Percentiles rank a stretch among this genome's conserved stretches.
These are phyloP conservation scores for Solanum etuberosum DNA, from an alignment of 257 asterid species.

Conservation along the genomic window DNA sequence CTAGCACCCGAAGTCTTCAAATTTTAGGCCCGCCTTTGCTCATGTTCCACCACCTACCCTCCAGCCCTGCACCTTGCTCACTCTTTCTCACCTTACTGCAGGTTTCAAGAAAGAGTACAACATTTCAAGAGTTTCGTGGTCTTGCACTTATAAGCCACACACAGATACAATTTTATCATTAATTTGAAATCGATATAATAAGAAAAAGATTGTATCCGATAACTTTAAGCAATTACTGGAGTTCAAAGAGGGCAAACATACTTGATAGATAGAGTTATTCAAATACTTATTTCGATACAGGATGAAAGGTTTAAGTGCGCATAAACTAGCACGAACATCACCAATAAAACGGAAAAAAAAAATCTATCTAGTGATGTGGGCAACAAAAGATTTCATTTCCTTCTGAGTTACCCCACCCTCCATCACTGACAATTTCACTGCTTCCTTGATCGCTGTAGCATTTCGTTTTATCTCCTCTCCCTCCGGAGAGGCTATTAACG, in stretches of 20 bases:
- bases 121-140: neutral
- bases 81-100: too few relatives aligned
- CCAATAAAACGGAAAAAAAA: neutral
- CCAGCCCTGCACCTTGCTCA: neutral
- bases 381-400: slow-evolving; percentile 28
- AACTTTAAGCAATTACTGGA: neutral
- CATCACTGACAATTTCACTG: slow-evolving; percentile 5
- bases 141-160: too few relatives aligned
- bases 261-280: neutral
- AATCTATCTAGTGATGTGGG: slow-evolving; percentile 20
- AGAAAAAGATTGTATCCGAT: too few relatives aligned
- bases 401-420: slow-evolving; percentile 16
- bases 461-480: slow-evolving; percentile 35
- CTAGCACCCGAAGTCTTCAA: too few relatives aligned
- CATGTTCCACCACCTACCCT: too few relatives aligned
- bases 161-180: too few relatives aligned
- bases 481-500: slow-evolving; percentile 32
- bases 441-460: slow-evolving; percentile 20
- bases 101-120: neutral
- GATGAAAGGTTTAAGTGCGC: neutral
- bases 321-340: neutral
- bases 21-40: too few relatives aligned
- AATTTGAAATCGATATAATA: too few relatives aligned
- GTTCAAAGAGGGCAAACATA: neutral
- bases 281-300: neutral